Percentiles rank a stretch among this genome's conserved stretches.
phyloP scores from a whole-genome alignment of 352 stramenopile genomes.

The Peronospora destructor region DNA sequence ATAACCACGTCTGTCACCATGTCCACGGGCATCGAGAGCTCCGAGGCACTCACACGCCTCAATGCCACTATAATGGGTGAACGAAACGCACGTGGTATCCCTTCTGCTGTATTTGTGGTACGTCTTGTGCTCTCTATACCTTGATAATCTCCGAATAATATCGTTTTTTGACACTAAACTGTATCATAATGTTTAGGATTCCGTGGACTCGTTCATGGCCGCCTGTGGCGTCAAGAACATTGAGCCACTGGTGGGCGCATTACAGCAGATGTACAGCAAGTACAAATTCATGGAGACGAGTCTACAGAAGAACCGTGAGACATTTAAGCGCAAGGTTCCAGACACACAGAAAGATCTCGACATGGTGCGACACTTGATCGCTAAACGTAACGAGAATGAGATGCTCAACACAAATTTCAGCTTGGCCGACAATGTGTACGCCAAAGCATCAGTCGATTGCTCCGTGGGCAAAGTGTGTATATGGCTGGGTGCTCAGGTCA shows the following conservation, averaged over 20 bases:
- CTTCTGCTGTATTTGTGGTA: conserved; percentile 71
- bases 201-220: conserved; percentile 64
- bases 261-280: conserved; percentile 88
- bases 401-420: conserved; percentile 89
- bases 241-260: conserved; percentile 66
- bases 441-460: conserved; percentile 89
- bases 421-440: conserved; percentile 92
- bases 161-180: too few relatives aligned
- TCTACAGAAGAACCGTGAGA: conserved; percentile 79
- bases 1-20: background rate
- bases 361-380: conserved; percentile 42
- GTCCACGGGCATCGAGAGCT: conserved; percentile 40
- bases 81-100: conserved; percentile 75
- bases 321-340: conserved; percentile 87
- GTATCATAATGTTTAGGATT: conserved; percentile 35
- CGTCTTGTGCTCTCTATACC: conserved; percentile 2
- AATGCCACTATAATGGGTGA: conserved; percentile 69
- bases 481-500: conserved; percentile 95
- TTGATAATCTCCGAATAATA: too few relatives aligned
- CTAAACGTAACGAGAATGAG: conserved; percentile 68
- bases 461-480: conserved; percentile 91
- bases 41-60: conserved; percentile 64
- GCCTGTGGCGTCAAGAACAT: conserved; percentile 49
- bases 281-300: conserved; percentile 89
- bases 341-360: conserved; percentile 85